Conservation (phyloP, 2,329 filamentous ascomycete species). For the Aspergillus sp. region DNA sequence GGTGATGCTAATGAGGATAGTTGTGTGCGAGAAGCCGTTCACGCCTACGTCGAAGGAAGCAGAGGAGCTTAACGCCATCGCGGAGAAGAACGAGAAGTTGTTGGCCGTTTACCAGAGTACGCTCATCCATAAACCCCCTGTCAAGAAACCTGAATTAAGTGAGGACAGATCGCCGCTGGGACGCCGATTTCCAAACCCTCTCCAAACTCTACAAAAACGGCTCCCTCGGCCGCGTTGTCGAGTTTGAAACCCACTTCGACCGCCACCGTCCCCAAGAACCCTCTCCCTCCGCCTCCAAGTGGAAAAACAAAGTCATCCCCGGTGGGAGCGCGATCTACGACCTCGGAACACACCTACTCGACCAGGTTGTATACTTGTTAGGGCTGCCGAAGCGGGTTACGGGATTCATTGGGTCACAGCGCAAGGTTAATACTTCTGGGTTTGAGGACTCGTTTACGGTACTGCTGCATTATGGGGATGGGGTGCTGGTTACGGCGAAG, state of each 20-base stretch:
- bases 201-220: slow-evolving; percentile 54
- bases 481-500: slow-evolving; percentile 62
- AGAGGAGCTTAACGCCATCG: slow-evolving; percentile 52
- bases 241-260: slow-evolving; percentile 77
- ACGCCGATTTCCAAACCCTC: slow-evolving; percentile 68
- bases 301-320: slow-evolving; percentile 62
- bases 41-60: slow-evolving; percentile 65
- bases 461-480: slow-evolving; percentile 58
- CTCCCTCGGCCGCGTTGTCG: slow-evolving; percentile 62
- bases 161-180: slow-evolving; percentile 59
- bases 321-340: slow-evolving; percentile 67
- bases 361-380: slow-evolving; percentile 66
- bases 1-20: slow-evolving; percentile 23
- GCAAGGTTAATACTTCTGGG: slow-evolving; percentile 49
- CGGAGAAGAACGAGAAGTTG: slow-evolving; percentile 45
- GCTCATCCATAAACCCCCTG: too few relatives aligned
- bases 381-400: slow-evolving; percentile 62
- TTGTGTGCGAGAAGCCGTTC: slow-evolving; percentile 78
- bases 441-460: slow-evolving; percentile 51
- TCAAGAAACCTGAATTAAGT: too few relatives aligned
- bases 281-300: slow-evolving; percentile 38
- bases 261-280: slow-evolving; percentile 58
- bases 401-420: slow-evolving; percentile 61
- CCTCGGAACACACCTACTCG: slow-evolving; percentile 67
- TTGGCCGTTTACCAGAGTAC: slow-evolving; percentile 63